Conservation (phyloP, 257 asterid genomes). For the Ocimum tenuiflorum region DNA sequence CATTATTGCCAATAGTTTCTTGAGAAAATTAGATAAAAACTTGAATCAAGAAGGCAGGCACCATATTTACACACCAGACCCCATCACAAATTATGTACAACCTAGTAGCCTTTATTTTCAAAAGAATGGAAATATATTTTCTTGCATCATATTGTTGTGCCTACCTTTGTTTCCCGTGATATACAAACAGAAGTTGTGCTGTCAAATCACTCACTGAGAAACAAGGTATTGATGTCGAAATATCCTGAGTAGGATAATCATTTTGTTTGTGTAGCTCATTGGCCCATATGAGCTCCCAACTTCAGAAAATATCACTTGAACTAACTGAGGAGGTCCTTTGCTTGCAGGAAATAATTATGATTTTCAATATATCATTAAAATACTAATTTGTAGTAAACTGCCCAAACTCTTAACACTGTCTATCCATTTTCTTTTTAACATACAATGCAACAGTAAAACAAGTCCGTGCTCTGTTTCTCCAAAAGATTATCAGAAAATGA, state of each 20-base stretch:
- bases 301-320: too few species aligned
- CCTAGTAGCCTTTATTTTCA: background rate
- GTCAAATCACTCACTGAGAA: background rate
- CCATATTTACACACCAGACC: slow-evolving; percentile 1
- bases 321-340: too few species aligned
- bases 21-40: background rate
- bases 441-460: too few species aligned
- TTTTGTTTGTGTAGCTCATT: background rate
- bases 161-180: background rate
- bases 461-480: too few species aligned
- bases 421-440: too few species aligned
- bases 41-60: background rate
- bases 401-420: too few species aligned
- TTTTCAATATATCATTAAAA: too few species aligned
- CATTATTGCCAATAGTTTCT: background rate
- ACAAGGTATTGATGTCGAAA: background rate
- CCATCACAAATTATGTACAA: background rate
- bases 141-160: background rate
- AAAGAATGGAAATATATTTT: background rate
- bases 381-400: too few species aligned
- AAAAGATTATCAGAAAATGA: too few species aligned
- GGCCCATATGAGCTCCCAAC: background rate
- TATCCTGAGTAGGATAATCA: background rate
- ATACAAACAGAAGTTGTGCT: background rate
- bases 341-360: too few species aligned